Conservation (phyloP, 805 yeast species). For the Nakazawaea ishiwadae region DNA sequence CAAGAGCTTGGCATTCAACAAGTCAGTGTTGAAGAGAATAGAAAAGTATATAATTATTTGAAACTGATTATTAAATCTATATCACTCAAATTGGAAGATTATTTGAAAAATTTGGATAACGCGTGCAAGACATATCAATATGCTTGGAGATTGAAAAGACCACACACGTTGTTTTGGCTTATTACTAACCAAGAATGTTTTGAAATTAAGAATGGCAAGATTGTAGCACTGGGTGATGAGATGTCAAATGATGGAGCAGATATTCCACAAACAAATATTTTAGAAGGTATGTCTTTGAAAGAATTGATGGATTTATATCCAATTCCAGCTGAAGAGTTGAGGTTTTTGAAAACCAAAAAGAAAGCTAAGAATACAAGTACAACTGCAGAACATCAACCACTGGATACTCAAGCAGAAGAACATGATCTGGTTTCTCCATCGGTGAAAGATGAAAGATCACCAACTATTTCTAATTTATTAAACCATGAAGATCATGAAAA, state of each 20-base stretch:
- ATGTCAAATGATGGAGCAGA: neutral
- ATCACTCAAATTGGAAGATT: slow-evolving; percentile 4
- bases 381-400: neutral
- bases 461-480: slow-evolving; percentile 8
- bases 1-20: neutral
- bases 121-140: slow-evolving; percentile 12
- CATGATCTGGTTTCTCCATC: slow-evolving; percentile 6
- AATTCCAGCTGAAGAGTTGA: slow-evolving; percentile 1
- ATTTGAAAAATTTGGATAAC: slow-evolving; percentile 6
- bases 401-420: neutral
- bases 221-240: slow-evolving; percentile 4
- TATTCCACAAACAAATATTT: slow-evolving; percentile 1
- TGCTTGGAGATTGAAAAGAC: slow-evolving; percentile 12
- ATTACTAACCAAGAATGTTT: slow-evolving; percentile 10
- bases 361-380: neutral
- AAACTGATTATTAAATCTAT: slow-evolving; percentile 7
- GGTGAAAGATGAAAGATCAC: slow-evolving; percentile 7
- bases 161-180: slow-evolving; percentile 11
- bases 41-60: slow-evolving; percentile 1
- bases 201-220: neutral
- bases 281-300: slow-evolving; percentile 5
- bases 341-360: neutral
- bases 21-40: neutral
- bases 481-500: slow-evolving; percentile 1
- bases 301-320: slow-evolving; percentile 9